Percentiles rank a stretch among this genome's conserved stretches.
These are phyloP conservation scores for Anastatica hierochuntica DNA, from an alignment of 345 rosid species.

Conservation along the genomic window DNA sequence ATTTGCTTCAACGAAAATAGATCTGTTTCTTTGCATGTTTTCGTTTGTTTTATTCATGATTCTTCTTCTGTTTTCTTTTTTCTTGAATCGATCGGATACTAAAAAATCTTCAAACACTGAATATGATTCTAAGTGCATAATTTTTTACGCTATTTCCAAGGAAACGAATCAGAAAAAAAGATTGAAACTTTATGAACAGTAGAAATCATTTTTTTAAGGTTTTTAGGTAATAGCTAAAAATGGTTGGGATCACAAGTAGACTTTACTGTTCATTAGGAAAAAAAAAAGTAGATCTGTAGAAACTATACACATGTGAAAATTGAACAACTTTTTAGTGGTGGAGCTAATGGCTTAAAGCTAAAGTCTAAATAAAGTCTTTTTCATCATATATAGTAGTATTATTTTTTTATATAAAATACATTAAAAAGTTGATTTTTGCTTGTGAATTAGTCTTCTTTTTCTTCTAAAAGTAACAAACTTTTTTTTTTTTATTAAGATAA, in stretches of 20 bases:
- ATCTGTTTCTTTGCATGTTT: constrained; percentile 22
- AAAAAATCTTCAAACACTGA: too few relatives aligned
- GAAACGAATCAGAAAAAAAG: too few relatives aligned
- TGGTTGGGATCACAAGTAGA: neutral
- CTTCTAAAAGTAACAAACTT: too few relatives aligned
- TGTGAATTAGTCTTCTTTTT: neutral
- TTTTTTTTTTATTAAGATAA: neutral
- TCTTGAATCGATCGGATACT: too few relatives aligned
- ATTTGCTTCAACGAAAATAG: constrained; percentile 17
- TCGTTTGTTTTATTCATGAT: neutral
- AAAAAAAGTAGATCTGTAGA: constrained; percentile 18
- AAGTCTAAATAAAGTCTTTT: constrained; percentile 10
- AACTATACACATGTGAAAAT: constrained; percentile 16
- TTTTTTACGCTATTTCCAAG: too few relatives aligned
- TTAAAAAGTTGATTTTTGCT: too few relatives aligned
- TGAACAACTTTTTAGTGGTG: neutral
- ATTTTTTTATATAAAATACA: too few relatives aligned
- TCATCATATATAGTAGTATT: too few relatives aligned
- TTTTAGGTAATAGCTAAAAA: too few relatives aligned
- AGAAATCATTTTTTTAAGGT: too few relatives aligned
- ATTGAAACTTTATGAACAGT: neutral
- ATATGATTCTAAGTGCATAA: neutral
- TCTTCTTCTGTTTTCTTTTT: too few relatives aligned
- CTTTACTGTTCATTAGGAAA: constrained; percentile 9
- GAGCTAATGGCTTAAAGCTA: constrained; percentile 23